Conservation (phyloP, 2,329 filamentous ascomycete species). For the Fusarium piperis region DNA sequence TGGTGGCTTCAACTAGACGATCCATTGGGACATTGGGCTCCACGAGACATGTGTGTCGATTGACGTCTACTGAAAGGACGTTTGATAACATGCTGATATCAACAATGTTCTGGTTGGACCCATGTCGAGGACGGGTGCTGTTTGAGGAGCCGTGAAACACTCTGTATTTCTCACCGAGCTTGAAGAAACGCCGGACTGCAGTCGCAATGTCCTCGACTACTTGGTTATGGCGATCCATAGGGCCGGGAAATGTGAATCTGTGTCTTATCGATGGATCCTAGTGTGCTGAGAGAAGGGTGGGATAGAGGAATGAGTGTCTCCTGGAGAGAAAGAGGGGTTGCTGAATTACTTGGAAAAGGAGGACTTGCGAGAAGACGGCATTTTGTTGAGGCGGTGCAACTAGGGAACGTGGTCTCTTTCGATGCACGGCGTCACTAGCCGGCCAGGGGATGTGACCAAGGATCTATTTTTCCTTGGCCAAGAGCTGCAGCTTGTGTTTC, state of each 20-base stretch:
- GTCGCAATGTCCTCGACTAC: slow-evolving; percentile 55
- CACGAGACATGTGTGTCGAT: slow-evolving; percentile 51
- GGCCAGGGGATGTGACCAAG: background rate
- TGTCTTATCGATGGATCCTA: background rate
- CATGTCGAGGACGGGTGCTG: slow-evolving; percentile 66
- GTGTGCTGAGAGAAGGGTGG: background rate
- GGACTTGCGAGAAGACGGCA: background rate
- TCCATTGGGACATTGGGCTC: slow-evolving; percentile 79
- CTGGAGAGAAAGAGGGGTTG: background rate
- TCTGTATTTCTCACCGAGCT: slow-evolving; percentile 65
- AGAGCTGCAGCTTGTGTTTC: background rate
- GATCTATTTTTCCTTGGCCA: background rate
- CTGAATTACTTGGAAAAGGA: background rate
- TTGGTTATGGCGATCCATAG: slow-evolving; percentile 59
- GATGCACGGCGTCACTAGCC: background rate
- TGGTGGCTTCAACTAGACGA: slow-evolving; percentile 65
- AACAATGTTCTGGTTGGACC: slow-evolving; percentile 23
- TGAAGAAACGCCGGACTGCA: slow-evolving; percentile 55
- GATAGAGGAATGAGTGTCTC: background rate
- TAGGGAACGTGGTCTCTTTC: background rate
- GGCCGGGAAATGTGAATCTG: background rate
- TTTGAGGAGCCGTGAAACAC: slow-evolving; percentile 80
- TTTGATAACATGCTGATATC: slow-evolving; percentile 35
- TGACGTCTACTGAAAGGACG: slow-evolving; percentile 21
- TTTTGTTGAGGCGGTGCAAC: background rate